A percentile compares a stretch with the other conserved stretches of the same genome.
phyloP scores from a whole-genome alignment of 306 rosid genomes.

The Senna tora region DNA sequence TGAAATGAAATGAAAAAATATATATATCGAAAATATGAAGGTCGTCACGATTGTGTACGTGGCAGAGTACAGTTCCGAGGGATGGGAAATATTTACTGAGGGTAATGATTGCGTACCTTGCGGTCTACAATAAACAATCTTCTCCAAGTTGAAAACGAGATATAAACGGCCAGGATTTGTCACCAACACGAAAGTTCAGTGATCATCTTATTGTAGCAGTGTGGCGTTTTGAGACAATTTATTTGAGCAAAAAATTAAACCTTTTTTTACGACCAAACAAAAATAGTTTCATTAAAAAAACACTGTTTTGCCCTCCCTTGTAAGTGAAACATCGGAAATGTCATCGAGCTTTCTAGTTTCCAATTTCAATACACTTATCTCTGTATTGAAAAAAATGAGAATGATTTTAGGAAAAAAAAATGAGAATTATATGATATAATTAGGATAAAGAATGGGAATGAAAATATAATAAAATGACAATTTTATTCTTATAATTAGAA shows the following conservation, averaged over 20 bases:
- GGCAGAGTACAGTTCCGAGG: constrained; percentile 21
- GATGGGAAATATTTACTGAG: constrained; percentile 25
- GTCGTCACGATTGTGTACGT: constrained; percentile 37
- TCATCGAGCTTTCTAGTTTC: constrained; percentile 35
- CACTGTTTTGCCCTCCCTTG: neutral
- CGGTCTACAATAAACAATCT: neutral
- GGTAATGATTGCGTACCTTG: constrained; percentile 1
- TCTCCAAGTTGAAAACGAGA: neutral
- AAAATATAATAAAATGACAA: too few species aligned
- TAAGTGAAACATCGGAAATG: constrained; percentile 11
- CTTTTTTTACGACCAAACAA: constrained; percentile 8
- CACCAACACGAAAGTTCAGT: constrained; percentile 25
- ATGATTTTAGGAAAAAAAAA: too few species aligned
- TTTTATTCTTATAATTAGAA: too few species aligned
- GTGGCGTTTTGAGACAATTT: constrained; percentile 14
- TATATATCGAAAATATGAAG: constrained; percentile 5
- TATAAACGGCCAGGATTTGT: constrained; percentile 19
- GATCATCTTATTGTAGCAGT: neutral
- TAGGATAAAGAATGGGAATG: too few species aligned
- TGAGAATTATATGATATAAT: too few species aligned
- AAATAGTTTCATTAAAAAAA: constrained; percentile 12
- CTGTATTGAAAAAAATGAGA: too few species aligned
- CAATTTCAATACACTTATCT: neutral
- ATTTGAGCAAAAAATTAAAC: constrained; percentile 2
- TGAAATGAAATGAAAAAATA: constrained; percentile 13